A percentile compares a stretch with the other conserved stretches of the same genome.
Conservation (phyloP, 2,329 filamentous ascomycete species). For the Aspergillus ochraceus region DNA sequence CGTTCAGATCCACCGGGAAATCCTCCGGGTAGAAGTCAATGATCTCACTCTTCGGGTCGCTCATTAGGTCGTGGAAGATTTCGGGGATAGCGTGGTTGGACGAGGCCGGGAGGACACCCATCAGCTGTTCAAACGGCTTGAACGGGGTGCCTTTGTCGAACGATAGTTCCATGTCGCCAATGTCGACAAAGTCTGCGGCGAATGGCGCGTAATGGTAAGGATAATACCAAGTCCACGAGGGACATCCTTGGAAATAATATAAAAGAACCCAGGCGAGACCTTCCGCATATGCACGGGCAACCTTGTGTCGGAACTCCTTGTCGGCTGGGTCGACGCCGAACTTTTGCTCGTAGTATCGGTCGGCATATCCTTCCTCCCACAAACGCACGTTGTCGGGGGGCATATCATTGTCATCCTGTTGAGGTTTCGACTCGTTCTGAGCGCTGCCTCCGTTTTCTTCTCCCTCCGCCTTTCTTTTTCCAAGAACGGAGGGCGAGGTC, state of each 20-base stretch:
- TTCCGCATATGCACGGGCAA: slow-evolving; percentile 89
- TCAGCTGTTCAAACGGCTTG: slow-evolving; percentile 91
- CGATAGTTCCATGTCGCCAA: slow-evolving; percentile 73
- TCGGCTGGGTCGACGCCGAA: slow-evolving; percentile 82
- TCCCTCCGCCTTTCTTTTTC: slow-evolving; percentile 67
- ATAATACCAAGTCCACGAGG: slow-evolving; percentile 99
- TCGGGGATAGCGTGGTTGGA: slow-evolving; percentile 89
- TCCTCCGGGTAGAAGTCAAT: slow-evolving; percentile 97
- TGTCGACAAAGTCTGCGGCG: slow-evolving; percentile 86
- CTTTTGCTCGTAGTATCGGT: slow-evolving; percentile 96
- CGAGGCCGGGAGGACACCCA: slow-evolving; percentile 93
- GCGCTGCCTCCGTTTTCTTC: slow-evolving; percentile 60
- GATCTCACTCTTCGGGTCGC: slow-evolving; percentile 81
- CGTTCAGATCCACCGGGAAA: slow-evolving; percentile 90
- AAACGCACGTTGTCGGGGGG: slow-evolving; percentile 80
- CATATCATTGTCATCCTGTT: slow-evolving; percentile 57
- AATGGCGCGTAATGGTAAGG: slow-evolving; percentile 98
- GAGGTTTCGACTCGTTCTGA: slow-evolving; percentile 47
- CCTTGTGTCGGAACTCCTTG: slow-evolving; percentile 81
- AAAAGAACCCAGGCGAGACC: slow-evolving; percentile 92
- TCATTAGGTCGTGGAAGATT: slow-evolving; percentile 89
- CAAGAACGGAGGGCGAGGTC: slow-evolving; percentile 35
- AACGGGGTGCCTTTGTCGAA: slow-evolving; percentile 87
- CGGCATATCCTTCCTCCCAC: slow-evolving; percentile 94
- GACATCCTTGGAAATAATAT: slow-evolving; percentile 98